These are phyloP conservation scores for Ophiostoma angusticollis DNA, from an alignment of 2,329 filamentous ascomycete genomes.

Conservation along the genomic window DNA sequence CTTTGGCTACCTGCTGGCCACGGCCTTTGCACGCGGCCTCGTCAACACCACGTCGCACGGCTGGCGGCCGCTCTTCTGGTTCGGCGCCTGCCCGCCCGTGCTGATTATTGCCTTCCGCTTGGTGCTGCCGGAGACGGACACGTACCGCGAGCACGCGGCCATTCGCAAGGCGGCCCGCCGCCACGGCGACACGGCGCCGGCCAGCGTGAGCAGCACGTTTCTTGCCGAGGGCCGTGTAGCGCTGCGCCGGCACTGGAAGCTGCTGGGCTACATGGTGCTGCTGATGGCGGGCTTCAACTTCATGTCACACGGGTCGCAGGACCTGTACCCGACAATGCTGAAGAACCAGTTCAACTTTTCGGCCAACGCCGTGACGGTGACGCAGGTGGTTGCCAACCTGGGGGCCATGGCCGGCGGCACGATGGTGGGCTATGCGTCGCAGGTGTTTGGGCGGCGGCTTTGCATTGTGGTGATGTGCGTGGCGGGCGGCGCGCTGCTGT, in stretches of 20 bases:
- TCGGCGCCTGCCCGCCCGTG: constrained; percentile 54
- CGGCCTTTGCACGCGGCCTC: constrained; percentile 25
- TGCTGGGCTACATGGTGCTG: constrained; percentile 68
- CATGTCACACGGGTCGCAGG: constrained; percentile 56
- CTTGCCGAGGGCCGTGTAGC: constrained; percentile 60
- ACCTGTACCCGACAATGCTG: constrained; percentile 70
- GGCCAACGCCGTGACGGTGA: constrained; percentile 17
- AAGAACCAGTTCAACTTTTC: constrained; percentile 15
- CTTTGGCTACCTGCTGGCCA: constrained; percentile 27
- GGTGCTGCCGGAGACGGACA: constrained; percentile 14
- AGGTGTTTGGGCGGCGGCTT: constrained; percentile 61
- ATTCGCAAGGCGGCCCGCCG: constrained; percentile 38
- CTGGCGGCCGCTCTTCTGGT: constrained; percentile 70
- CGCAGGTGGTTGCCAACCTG: constrained; percentile 65
- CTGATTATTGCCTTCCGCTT: constrained; percentile 14
- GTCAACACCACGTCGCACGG: constrained; percentile 49
- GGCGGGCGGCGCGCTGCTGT: constrained; percentile 49
- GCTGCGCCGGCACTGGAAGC: constrained; percentile 63
- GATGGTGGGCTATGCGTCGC: constrained; percentile 60
- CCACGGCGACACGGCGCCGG: constrained; percentile 27
- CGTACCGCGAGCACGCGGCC: constrained; percentile 12
- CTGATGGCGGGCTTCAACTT: constrained; percentile 89
- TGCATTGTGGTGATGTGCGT: constrained; percentile 50
- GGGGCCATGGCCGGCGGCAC: constrained; percentile 64
- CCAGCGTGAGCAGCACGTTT: constrained; percentile 52